Conservation (phyloP, 768 basidiomycete species). For the Lentinula guzmanii region DNA sequence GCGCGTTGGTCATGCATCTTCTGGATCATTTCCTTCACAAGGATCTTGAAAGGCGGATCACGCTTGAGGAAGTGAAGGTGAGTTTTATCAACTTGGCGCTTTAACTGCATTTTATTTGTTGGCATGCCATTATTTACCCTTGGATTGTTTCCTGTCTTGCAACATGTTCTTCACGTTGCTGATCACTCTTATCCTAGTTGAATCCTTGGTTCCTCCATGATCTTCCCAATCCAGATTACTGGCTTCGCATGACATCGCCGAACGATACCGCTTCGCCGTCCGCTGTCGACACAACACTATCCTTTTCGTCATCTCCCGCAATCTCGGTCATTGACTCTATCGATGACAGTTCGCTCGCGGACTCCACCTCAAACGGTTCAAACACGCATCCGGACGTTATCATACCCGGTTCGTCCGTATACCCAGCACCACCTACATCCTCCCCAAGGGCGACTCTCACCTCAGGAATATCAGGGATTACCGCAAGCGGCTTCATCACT, state of each 20-base stretch:
- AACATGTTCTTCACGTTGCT: too few species aligned
- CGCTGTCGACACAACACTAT: not conserved
- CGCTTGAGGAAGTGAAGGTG: constrained; percentile 80
- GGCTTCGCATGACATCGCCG: constrained; percentile 50
- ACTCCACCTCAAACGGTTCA: not conserved
- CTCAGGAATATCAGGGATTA: not conserved
- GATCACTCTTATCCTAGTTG: constrained; percentile 26
- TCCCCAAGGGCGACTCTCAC: not conserved
- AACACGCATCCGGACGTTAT: not conserved
- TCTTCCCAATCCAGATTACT: constrained; percentile 56
- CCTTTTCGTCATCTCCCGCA: not conserved
- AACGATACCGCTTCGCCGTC: constrained; percentile 1
- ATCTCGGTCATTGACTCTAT: not conserved
- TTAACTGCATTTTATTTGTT: not conserved
- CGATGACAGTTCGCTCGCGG: not conserved
- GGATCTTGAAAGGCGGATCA: constrained; percentile 67
- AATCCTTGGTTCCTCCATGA: constrained; percentile 66
- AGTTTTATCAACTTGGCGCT: constrained; percentile 15
- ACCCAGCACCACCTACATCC: not conserved
- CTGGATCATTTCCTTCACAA: constrained; percentile 79
- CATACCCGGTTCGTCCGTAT: not conserved
- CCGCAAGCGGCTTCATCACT: not conserved
- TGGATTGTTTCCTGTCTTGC: constrained; percentile 7
- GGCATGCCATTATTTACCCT: constrained; percentile 5
- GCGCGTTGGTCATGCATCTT: constrained; percentile 59